Evolutionary conservation across 805 yeast genomes (phyloP).

Genomic region (Candida wancherniae): DNA sequence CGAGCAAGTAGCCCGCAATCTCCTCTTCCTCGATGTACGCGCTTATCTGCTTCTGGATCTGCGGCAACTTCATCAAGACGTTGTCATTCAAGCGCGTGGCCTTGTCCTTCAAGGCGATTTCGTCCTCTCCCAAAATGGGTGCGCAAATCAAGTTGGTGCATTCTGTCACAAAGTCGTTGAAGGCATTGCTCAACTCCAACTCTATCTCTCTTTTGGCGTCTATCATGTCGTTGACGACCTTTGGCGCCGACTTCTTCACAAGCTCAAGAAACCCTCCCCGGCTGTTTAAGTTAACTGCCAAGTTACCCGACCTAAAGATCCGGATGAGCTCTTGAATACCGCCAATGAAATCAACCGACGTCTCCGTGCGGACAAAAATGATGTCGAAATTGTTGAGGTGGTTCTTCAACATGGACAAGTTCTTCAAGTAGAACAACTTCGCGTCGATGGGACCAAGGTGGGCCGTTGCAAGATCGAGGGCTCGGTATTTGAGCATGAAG

Average conservation of each 20-base stretch:
- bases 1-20: slow-evolving; percentile 28
- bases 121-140: slow-evolving; percentile 27
- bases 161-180: slow-evolving; percentile 62
- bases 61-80: slow-evolving; percentile 52
- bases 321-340: slow-evolving; percentile 53
- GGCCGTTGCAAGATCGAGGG: slow-evolving; percentile 38
- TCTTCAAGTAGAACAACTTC: slow-evolving; percentile 63
- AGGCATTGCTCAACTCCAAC: slow-evolving; percentile 63
- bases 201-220: slow-evolving; percentile 74
- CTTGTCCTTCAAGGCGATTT: slow-evolving; percentile 21
- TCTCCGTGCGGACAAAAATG: slow-evolving; percentile 66
- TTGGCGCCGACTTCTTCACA: slow-evolving; percentile 69
- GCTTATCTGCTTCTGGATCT: slow-evolving; percentile 47
- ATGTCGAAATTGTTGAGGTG: slow-evolving; percentile 76
- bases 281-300: slow-evolving; percentile 36
- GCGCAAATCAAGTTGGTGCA: slow-evolving; percentile 40
- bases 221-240: slow-evolving; percentile 72
- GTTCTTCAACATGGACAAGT: slow-evolving; percentile 63
- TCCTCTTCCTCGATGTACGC: slow-evolving; percentile 54
- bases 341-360: slow-evolving; percentile 68
- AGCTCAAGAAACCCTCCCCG: slow-evolving; percentile 41
- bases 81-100: slow-evolving; percentile 43
- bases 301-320: slow-evolving; percentile 35
- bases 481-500: slow-evolving; percentile 51
- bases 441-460: slow-evolving; percentile 53